Percentiles rank a stretch among this genome's conserved stretches.
phyloP scores from a whole-genome alignment of 2,329 filamentous ascomycete species.

The Colletotrichum neosansevieriae region DNA sequence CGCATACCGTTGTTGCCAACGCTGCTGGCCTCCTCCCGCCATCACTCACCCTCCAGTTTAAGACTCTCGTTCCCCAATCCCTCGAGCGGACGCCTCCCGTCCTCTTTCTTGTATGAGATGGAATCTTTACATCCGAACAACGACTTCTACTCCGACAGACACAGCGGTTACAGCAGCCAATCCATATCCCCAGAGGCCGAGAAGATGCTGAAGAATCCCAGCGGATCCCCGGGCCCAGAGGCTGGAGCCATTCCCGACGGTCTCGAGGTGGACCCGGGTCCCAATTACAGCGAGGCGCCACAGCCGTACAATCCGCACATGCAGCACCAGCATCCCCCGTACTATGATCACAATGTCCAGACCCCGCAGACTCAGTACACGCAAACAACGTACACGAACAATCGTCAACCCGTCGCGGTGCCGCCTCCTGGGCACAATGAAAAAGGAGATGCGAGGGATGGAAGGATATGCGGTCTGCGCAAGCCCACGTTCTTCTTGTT shows the following conservation, averaged over 20 bases:
- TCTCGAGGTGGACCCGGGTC: slow-evolving; percentile 23
- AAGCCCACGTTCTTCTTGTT: slow-evolving; percentile 30
- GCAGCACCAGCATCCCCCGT: slow-evolving; percentile 15
- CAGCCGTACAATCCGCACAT: slow-evolving; percentile 20
- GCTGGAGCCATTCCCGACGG: slow-evolving; percentile 32
- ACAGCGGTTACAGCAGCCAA: slow-evolving; percentile 9
- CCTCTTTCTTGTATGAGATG: slow-evolving; percentile 5
- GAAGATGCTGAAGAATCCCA: slow-evolving; percentile 34
- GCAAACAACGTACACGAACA: slow-evolving; percentile 16
- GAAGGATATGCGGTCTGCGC: slow-evolving; percentile 29
- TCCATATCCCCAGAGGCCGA: slow-evolving; percentile 31
- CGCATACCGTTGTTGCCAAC: background rate
- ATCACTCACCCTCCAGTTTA: slow-evolving; percentile 10
- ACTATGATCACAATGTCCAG: slow-evolving; percentile 19
- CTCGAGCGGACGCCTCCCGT: background rate
- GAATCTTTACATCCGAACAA: slow-evolving; percentile 25
- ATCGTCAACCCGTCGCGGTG: background rate
- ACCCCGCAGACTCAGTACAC: slow-evolving; percentile 19
- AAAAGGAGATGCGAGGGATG: slow-evolving; percentile 3
- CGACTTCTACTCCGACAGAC: slow-evolving; percentile 17
- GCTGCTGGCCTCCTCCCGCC: background rate
- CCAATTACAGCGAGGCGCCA: slow-evolving; percentile 23
- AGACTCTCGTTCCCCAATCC: background rate
- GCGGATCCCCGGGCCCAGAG: slow-evolving; percentile 21
- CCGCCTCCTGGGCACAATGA: background rate